These are phyloP conservation scores for Pythium utonaiense DNA, from an alignment of 352 stramenopile species.

Conservation along the genomic window DNA sequence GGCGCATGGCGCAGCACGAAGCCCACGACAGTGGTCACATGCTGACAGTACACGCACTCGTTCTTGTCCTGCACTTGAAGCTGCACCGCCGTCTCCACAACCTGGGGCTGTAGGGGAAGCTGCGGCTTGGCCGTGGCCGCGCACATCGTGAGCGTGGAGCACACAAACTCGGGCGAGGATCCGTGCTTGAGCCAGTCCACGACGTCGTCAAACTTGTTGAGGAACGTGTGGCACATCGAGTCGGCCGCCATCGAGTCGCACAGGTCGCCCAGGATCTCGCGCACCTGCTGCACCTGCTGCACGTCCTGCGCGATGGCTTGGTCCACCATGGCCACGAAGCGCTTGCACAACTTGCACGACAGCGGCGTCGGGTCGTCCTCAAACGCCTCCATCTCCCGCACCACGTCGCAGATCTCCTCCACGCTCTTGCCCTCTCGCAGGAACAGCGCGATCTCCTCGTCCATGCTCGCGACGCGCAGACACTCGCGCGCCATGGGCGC, in stretches of 20 bases:
- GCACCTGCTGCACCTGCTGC: constrained; percentile 59
- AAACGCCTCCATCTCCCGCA: constrained; percentile 6
- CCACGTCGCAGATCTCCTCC: constrained; percentile 49
- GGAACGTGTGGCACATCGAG: constrained; percentile 77
- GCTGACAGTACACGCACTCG: constrained; percentile 49
- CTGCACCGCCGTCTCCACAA: neutral
- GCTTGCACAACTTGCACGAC: constrained; percentile 71
- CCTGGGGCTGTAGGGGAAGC: constrained; percentile 7
- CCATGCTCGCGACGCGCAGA: constrained; percentile 34
- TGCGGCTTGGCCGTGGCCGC: neutral
- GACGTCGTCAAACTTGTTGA: constrained; percentile 73
- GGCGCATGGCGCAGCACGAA: constrained; percentile 38
- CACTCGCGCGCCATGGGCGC: constrained; percentile 38
- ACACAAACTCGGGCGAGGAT: constrained; percentile 60
- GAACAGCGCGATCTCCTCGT: constrained; percentile 42
- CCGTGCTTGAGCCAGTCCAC: constrained; percentile 74
- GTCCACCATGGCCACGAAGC: constrained; percentile 73
- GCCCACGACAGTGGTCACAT: constrained; percentile 35
- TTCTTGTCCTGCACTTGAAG: constrained; percentile 9
- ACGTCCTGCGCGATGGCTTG: constrained; percentile 53
- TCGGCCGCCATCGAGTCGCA: constrained; percentile 64
- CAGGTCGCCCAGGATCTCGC: constrained; percentile 71
- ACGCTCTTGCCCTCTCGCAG: constrained; percentile 36
- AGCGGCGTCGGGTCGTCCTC: constrained; percentile 33
- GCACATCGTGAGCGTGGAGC: constrained; percentile 61